phyloP scores from a whole-genome alignment of 192 early-diverging fungal genomes.

The Backusella macrospora region DNA sequence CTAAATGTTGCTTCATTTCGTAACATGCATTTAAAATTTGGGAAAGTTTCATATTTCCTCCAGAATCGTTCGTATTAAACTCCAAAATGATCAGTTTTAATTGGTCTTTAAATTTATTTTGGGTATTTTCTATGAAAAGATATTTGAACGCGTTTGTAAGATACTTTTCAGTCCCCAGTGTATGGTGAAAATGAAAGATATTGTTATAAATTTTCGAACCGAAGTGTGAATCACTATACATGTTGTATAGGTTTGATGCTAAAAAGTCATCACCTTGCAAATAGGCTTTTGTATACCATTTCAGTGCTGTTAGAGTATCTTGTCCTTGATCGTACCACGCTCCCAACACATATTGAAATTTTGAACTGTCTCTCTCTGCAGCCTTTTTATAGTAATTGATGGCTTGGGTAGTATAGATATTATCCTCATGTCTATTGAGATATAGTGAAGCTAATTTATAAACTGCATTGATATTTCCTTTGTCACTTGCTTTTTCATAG shows the following conservation, averaged over 20 bases:
- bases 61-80: background rate
- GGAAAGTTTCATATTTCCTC: background rate
- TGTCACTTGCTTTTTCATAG: background rate
- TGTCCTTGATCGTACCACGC: background rate
- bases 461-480: background rate
- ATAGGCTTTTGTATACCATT: background rate
- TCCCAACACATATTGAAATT: background rate
- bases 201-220: constrained; percentile 10
- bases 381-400: background rate
- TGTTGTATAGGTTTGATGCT: background rate
- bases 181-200: background rate
- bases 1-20: no score
- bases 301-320: background rate
- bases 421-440: background rate
- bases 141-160: background rate
- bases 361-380: background rate
- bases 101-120: background rate
- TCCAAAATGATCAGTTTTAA: background rate
- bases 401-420: background rate
- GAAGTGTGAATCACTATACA: background rate
- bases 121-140: background rate
- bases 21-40: background rate
- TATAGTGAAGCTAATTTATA: background rate
- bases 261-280: background rate
- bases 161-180: background rate